These are phyloP conservation scores for Neurospora terricola DNA, from an alignment of 495 filamentous ascomycete species.

Conservation along the genomic window DNA sequence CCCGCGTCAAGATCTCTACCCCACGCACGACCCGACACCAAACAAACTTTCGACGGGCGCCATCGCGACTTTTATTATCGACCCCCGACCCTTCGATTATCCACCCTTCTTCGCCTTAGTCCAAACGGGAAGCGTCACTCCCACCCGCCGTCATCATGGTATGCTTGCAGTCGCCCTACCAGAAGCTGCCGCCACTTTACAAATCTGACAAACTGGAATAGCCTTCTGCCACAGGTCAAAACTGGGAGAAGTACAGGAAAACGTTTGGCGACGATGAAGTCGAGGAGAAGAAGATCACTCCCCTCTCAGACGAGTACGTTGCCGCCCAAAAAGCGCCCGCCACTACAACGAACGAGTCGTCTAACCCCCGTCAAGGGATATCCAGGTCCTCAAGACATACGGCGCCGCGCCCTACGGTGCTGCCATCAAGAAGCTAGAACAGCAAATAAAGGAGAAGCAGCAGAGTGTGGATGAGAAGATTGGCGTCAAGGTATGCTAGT, in stretches of 20 bases:
- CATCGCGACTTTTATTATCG: background rate
- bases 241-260: conserved; percentile 98
- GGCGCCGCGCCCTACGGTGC: conserved; percentile 92
- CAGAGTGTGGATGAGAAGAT: conserved; percentile 97
- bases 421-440: conserved; percentile 87
- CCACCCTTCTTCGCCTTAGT: background rate
- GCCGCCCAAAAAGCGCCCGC: background rate
- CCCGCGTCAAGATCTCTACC: conserved; percentile 1
- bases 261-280: conserved; percentile 92
- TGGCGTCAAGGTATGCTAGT: conserved; percentile 42
- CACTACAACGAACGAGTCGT: conserved; percentile 18
- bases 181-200: conserved; percentile 2
- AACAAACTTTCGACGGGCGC: background rate
- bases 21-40: conserved; percentile 5
- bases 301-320: conserved; percentile 85
- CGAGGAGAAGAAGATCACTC: conserved; percentile 98
- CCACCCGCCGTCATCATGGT: conserved; percentile 16
- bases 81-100: background rate
- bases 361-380: conserved; percentile 60
- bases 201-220: conserved; percentile 13
- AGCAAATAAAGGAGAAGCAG: conserved; percentile 97
- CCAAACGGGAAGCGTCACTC: background rate
- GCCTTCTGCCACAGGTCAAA: conserved; percentile 87
- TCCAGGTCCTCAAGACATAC: conserved; percentile 98
- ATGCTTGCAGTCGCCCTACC: conserved; percentile 3